phyloP scores from a whole-genome alignment of 2,329 filamentous ascomycete species.

The Penicillium corylophilum region DNA sequence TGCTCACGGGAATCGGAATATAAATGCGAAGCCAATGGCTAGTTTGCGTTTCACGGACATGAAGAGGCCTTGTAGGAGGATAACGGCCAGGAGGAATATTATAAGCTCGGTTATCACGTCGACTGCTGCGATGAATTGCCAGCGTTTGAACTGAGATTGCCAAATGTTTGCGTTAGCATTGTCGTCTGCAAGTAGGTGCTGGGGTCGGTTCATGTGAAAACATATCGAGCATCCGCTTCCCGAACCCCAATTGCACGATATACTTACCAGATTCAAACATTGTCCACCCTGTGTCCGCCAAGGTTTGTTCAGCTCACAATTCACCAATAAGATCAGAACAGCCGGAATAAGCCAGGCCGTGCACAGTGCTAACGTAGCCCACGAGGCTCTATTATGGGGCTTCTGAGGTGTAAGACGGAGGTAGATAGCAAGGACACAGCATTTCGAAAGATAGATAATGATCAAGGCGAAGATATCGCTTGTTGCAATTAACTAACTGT shows the following conservation, averaged over 20 bases:
- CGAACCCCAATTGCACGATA: not conserved
- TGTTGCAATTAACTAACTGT: constrained; percentile 31
- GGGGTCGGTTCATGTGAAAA: no score
- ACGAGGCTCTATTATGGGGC: constrained; percentile 39
- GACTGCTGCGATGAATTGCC: constrained; percentile 36
- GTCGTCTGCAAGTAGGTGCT: no score
- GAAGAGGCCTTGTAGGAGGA: constrained; percentile 32
- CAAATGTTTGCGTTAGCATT: not conserved
- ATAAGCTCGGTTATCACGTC: constrained; percentile 38
- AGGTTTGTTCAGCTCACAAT: constrained; percentile 41
- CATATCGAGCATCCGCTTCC: no score
- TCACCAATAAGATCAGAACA: constrained; percentile 41
- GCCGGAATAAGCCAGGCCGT: constrained; percentile 42
- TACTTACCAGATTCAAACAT: constrained; percentile 28
- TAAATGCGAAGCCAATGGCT: constrained; percentile 34
- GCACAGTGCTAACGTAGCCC: constrained; percentile 35
- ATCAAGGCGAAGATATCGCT: constrained; percentile 46
- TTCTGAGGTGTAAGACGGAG: constrained; percentile 47
- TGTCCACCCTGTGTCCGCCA: constrained; percentile 32
- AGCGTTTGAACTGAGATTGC: constrained; percentile 29
- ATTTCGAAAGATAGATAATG: constrained; percentile 41
- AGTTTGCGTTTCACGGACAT: constrained; percentile 35
- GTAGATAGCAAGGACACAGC: constrained; percentile 44
- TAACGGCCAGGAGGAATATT: constrained; percentile 30
- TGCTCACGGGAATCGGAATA: constrained; percentile 40